Conservation (phyloP, 371 early-diverging fungal species). For the Cokeromyces recurvatus region DNA sequence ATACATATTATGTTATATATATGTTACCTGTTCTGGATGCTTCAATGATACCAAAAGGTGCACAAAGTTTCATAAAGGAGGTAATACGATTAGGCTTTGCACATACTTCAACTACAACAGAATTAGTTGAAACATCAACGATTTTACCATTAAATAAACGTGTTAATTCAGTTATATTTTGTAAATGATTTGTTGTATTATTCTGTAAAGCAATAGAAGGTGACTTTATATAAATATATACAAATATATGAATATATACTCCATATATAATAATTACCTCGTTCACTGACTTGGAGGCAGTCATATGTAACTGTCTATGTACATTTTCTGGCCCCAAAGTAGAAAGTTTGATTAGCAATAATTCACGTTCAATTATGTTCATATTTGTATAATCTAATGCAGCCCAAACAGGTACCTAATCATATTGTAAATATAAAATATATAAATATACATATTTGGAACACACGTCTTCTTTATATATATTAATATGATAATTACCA, state of each 20-base stretch:
- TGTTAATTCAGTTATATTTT: slow-evolving; percentile 75
- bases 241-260: too few species aligned
- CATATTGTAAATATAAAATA: too few species aligned
- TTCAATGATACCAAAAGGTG: slow-evolving; percentile 92
- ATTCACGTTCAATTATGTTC: slow-evolving; percentile 83
- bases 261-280: too few species aligned
- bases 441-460: too few species aligned
- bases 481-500: too few species aligned
- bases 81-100: slow-evolving; percentile 88
- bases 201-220: slow-evolving; percentile 47
- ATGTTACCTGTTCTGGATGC: slow-evolving; percentile 85
- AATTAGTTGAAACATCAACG: slow-evolving; percentile 82
- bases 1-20: not conserved
- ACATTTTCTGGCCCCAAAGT: slow-evolving; percentile 76
- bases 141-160: slow-evolving; percentile 81
- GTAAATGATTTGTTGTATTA: slow-evolving; percentile 74
- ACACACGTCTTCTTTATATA: not conserved
- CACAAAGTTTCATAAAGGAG: slow-evolving; percentile 85
- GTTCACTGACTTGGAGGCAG: too few species aligned
- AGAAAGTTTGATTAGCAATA: slow-evolving; percentile 86
- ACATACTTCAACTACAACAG: slow-evolving; percentile 78
- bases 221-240: too few species aligned
- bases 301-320: slow-evolving; percentile 46
- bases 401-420: slow-evolving; percentile 94
- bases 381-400: slow-evolving; percentile 89